Evolutionary conservation across 2,329 filamentous ascomycete species (phyloP), one percentile per base, ranked within the genome.

Genomic region (Colletotrichum simmondsii): DNA sequence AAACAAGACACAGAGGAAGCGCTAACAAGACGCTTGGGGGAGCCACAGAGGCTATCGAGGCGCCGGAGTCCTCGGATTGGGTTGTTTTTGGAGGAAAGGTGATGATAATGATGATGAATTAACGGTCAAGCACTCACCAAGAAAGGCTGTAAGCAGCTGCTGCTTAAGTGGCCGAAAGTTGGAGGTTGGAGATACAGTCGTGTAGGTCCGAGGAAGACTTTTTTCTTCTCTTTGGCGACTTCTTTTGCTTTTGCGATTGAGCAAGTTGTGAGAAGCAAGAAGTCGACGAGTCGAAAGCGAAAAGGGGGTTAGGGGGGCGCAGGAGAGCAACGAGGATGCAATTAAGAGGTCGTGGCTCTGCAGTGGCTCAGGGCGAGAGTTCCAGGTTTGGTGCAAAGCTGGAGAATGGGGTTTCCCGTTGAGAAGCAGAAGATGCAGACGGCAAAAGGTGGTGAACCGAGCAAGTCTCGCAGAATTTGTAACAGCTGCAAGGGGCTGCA

Each of bases 61-160:
- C 56, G 66, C 66, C 66, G 66, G 66, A 53, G 46, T 28, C n/a
- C 24, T 70, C 70, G 54, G 49, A 70, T 70, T 61, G 70, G 70
- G 60, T 65, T 61, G 70, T 66, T 49, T 37, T 37, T n/a, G 70
- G n/a, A 42, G 22, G 28, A 49, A 28, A 70, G 37, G n/a, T 12
- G 60, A 57, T 6, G 32, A 35, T 35, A 11, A 35, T 35, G 58
- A 67, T 61, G 32, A 56, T 22, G n/a, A 57, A 61, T 70, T 24
- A 72, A 72, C 66, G 70, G 60, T 60, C 66, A 72, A 56, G 22
- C 52, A 72, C 70, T 70, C 60, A 72, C 70, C 46, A 52, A 19
- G 35, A 62, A 42, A 37, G 22, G 24, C 57, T 46, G 63, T 61
- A 61, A 67, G 42, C 68, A 61, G 52, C n/a, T 59, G 30, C 8